Evolutionary conservation across 179 eudicot species (phyloP), one percentile per base, ranked within the genome.

Genomic region (Vitellaria paradoxa): DNA sequence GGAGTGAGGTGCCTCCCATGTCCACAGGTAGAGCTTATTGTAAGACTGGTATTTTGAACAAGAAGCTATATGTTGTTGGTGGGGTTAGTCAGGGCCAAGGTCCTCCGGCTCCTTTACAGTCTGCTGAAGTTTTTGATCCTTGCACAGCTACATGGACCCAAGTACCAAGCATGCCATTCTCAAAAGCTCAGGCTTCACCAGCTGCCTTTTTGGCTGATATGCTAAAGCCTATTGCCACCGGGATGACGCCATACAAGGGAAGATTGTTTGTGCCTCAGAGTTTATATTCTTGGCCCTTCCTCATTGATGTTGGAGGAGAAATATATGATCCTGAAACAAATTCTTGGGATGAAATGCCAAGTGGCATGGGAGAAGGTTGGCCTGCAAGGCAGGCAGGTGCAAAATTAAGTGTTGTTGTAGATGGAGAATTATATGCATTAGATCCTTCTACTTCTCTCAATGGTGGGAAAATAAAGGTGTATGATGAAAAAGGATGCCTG

Each of bases 291-390:
- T 96, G 99, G 99, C 99, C 99, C 5, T 96, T 96, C 84, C 91
- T 92, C 72, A 96, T 96, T 50, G 99, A 96, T 79, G 99, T 92
- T n/a, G 99, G 99, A 18, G 99, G 99, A 15, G 99, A 96, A 78
- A 93, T 96, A 53, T 96, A 86, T 74, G 97, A 96, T 76, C 99
- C 99, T 0, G 97, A 89, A 72, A 83, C 92, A 59, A 85, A 92
- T 80, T 83, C 87, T 3, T 96, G 99, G 99, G 77, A 49, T 17
- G 98, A 96, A 83, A 96, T 96, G 99, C 99, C 98, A 6, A 75
- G n/a, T 60, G 99, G 99, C 65, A 93, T 96, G 99, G 98, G 99
- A 20, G 99, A 93, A 65, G 96, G 94, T 65, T 96, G 99, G 99
- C 99, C 99, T n/a, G 96, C 99, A 56, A 92, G 87, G 84, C 99